A percentile compares a stretch with the other conserved stretches of the same genome.
These are phyloP conservation scores for Luffa aegyptiaca DNA, from an alignment of 306 rosid species.

Conservation along the genomic window DNA sequence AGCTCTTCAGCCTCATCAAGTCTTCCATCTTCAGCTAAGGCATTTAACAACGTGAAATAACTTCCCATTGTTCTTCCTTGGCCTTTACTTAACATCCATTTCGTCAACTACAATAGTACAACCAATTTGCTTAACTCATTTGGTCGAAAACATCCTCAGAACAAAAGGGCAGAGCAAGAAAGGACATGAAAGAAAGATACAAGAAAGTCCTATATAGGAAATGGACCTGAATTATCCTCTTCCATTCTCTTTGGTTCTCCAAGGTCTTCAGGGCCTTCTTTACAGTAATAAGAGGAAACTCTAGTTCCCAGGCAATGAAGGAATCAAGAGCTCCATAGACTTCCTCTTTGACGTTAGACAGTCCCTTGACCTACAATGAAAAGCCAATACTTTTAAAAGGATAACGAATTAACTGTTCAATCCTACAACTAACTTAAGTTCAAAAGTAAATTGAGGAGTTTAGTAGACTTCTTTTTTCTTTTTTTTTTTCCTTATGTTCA, in stretches of 20 bases:
- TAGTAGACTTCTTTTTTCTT: no score
- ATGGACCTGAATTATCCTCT: conserved; percentile 77
- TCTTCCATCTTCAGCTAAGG: conserved; percentile 84
- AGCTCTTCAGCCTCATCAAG: conserved; percentile 92
- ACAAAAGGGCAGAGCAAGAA: background rate
- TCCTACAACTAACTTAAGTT: background rate
- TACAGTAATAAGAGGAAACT: conserved; percentile 77
- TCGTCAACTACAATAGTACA: conserved; percentile 43
- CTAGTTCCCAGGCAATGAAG: conserved; percentile 93
- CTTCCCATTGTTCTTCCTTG: conserved; percentile 98
- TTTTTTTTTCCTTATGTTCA: no score
- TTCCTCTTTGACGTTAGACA: conserved; percentile 96
- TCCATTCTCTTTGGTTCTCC: conserved; percentile 75
- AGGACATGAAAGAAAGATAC: background rate
- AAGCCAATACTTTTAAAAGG: background rate
- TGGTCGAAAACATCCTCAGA: background rate
- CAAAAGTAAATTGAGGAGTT: background rate
- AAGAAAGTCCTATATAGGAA: background rate
- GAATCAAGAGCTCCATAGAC: conserved; percentile 97
- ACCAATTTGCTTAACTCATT: background rate
- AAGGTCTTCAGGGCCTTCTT: conserved; percentile 79
- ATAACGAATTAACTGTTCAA: background rate
- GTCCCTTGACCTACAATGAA: conserved; percentile 48
- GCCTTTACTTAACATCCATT: conserved; percentile 98
- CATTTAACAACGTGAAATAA: conserved; percentile 66